phyloP scores from a whole-genome alignment of 2,329 filamentous ascomycete species.

The Talaromyces sp. region DNA sequence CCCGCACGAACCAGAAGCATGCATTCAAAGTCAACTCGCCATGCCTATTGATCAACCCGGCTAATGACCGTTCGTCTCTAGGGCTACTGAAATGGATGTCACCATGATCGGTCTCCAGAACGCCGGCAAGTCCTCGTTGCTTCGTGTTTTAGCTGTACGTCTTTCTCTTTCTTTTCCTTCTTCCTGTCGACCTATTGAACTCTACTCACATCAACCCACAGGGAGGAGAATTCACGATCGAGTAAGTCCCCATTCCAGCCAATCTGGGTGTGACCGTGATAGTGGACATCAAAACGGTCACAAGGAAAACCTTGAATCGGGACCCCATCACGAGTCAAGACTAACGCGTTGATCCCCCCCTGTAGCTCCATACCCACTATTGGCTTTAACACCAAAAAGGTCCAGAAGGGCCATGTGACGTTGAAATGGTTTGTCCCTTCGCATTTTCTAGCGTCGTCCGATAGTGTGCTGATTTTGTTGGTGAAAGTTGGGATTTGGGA shows the following conservation, averaged over 20 bases:
- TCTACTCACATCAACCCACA: slow-evolving; percentile 39
- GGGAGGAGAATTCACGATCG: slow-evolving; percentile 97
- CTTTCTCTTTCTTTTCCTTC: neutral
- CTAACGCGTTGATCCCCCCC: slow-evolving; percentile 22
- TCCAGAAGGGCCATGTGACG: slow-evolving; percentile 96
- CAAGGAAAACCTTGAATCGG: neutral
- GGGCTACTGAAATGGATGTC: slow-evolving; percentile 99
- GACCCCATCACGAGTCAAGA: slow-evolving; percentile 10
- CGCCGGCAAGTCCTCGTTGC: slow-evolving; percentile 92
- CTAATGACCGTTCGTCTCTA: slow-evolving; percentile 37
- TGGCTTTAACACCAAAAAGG: slow-evolving; percentile 98
- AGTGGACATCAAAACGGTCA: neutral
- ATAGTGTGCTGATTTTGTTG: neutral
- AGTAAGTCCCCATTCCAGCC: slow-evolving; percentile 62
- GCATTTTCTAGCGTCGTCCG: neutral
- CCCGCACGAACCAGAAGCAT: slow-evolving; percentile 21
- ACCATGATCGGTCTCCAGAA: slow-evolving; percentile 99
- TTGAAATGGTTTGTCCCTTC: slow-evolving; percentile 72
- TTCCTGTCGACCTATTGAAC: neutral
- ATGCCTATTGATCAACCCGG: slow-evolving; percentile 2
- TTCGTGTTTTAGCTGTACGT: slow-evolving; percentile 91
- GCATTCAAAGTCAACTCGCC: slow-evolving; percentile 9
- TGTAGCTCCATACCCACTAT: slow-evolving; percentile 93
- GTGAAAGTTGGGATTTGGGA: slow-evolving; percentile 83
- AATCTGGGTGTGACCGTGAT: slow-evolving; percentile 1